Evolutionary conservation across 2,329 filamentous ascomycete genomes (phyloP).

Genomic region (Daldinia sp.): DNA sequence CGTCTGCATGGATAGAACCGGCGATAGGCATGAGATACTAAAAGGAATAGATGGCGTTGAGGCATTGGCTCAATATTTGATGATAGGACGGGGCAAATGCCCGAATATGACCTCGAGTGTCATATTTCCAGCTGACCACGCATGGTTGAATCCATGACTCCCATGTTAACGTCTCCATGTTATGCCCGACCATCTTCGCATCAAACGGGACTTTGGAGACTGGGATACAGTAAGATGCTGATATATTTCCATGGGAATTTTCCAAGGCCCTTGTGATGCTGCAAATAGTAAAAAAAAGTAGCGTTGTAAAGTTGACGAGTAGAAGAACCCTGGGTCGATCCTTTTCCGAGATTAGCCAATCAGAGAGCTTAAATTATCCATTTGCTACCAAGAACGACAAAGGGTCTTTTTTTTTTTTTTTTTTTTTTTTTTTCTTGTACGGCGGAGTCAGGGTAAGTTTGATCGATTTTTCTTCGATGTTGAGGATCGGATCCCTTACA

Average conservation of each 20-base stretch:
- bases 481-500: background rate
- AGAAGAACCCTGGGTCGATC: conserved; percentile 36
- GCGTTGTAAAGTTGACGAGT: conserved; percentile 11
- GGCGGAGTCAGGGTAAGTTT: conserved; percentile 12
- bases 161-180: background rate
- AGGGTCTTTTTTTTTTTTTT: conserved; percentile 12
- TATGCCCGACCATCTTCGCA: conserved; percentile 19
- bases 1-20: conserved; percentile 18
- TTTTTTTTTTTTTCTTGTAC: background rate
- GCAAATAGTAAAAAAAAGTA: conserved; percentile 16
- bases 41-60: conserved; percentile 34
- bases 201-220: conserved; percentile 5
- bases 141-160: conserved; percentile 18
- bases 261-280: conserved; percentile 8
- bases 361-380: conserved; percentile 13
- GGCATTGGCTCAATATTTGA: conserved; percentile 35
- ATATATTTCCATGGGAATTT: conserved; percentile 13
- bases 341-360: conserved; percentile 31
- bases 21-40: conserved; percentile 24
- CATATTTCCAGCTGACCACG: conserved; percentile 27
- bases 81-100: conserved; percentile 29
- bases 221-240: conserved; percentile 33
- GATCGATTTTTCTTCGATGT: background rate
- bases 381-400: conserved; percentile 39
- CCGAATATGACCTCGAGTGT: conserved; percentile 24